phyloP scores from a whole-genome alignment of 305 asterid genomes.

The Vinca major region DNA sequence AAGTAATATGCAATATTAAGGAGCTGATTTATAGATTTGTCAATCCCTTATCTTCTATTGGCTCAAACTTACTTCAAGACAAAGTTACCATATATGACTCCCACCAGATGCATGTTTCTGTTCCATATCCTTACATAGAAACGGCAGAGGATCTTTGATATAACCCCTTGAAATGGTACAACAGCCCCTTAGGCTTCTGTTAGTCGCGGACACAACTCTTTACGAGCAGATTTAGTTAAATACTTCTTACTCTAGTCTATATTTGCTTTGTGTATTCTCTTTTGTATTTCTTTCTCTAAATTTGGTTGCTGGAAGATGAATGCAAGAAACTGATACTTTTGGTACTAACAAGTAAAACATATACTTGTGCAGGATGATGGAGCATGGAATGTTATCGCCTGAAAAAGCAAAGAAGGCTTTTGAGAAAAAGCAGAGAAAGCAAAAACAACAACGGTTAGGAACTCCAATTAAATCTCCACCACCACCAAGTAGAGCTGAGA shows the following conservation, averaged over 20 bases:
- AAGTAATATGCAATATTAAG: neutral
- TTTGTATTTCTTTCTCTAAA: neutral
- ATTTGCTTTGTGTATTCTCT: neutral
- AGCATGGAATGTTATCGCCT: constrained; percentile 70
- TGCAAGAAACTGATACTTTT: neutral
- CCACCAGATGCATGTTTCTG: neutral
- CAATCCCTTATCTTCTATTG: neutral
- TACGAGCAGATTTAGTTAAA: no score
- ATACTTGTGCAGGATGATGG: constrained; percentile 59
- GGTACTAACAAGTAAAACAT: neutral
- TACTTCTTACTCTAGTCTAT: no score
- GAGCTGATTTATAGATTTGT: neutral
- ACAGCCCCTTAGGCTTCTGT: no score
- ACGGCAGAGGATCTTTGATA: neutral
- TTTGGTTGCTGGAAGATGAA: neutral
- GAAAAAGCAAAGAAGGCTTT: constrained; percentile 58
- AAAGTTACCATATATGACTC: neutral
- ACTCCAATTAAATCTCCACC: constrained; percentile 55
- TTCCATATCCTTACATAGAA: neutral
- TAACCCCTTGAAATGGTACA: no score
- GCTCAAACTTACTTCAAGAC: neutral
- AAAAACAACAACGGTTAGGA: constrained; percentile 55
- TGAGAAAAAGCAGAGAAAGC: constrained; percentile 75
- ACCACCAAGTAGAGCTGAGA: constrained; percentile 40
- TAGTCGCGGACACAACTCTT: no score